phyloP scores from a whole-genome alignment of 225 moss, liverwort and hornwort genomes.

The Rhytidiadelphus loreus region DNA sequence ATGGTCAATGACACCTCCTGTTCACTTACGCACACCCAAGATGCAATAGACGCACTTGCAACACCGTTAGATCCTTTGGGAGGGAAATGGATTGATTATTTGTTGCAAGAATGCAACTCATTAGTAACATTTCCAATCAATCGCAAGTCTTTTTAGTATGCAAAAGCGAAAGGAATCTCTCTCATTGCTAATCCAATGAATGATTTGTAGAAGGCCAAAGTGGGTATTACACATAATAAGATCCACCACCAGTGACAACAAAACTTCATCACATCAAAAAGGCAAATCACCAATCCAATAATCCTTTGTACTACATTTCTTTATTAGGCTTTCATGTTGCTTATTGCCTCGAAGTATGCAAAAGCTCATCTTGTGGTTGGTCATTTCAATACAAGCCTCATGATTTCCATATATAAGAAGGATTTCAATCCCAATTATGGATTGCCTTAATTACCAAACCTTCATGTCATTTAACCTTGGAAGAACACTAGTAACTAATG shows the following conservation, averaged over 20 bases:
- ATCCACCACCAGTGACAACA: too few relatives aligned
- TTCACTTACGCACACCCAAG: not conserved
- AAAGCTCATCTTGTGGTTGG: not conserved
- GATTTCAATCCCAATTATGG: not conserved
- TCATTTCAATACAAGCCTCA: not conserved
- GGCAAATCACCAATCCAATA: accelerated
- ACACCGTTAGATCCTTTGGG: not conserved
- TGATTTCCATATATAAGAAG: too few relatives aligned
- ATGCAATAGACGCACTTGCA: not conserved
- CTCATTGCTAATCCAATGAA: not conserved
- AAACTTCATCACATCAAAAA: not conserved
- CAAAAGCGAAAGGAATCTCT: not conserved
- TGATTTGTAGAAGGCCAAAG: not conserved
- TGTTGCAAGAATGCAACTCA: too few relatives aligned
- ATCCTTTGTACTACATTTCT: not conserved
- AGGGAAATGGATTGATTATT: not conserved
- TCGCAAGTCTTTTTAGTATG: not conserved
- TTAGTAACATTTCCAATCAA: not conserved
- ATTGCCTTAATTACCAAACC: not conserved
- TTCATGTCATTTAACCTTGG: not conserved
- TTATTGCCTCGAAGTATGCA: accelerated
- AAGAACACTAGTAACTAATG: too few relatives aligned
- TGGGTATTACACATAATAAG: not conserved
- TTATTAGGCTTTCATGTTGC: accelerated
- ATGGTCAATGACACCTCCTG: not conserved